Evolutionary conservation across 2,329 filamentous ascomycete species (phyloP), one percentile per base, ranked within the genome.

Genomic region (Penicillium sp.): DNA sequence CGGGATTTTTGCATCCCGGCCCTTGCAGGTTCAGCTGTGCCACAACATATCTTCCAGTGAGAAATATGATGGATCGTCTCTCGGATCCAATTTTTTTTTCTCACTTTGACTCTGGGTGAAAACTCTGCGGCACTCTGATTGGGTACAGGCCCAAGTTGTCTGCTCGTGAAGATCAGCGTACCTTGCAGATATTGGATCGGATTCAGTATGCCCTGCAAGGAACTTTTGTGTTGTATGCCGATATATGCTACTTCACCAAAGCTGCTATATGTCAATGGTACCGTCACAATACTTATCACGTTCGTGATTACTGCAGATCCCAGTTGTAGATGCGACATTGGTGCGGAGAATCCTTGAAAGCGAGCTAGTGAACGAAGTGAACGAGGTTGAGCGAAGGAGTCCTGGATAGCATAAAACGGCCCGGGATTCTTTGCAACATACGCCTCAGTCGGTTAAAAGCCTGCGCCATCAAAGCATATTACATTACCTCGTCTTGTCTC

Each of bases 331-430:
- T 44, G 36, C 44, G 40, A 40, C 57, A 38, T 53, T 49, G 59
- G 55, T 64, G 61, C 61, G 59, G 61, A 60, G 63, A 55, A 64
- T 54, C 19, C 50, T 34, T 23, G 51, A 43, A 31, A 38, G 7
- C 23, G 25, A 51, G 27, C 29, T 13, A 23, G 19, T 34, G 7
- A 38, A 21, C 10, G 11, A 36, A 46, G 21, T 23, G 25, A 21
- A 51, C 2, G 6, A 34, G n/a, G 21, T 15, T 33, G 11, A 21
- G n/a, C n/a, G n/a, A 31, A 46, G 16, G 15, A 11, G 7, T 36
- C 4, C 16, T 49, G 45, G 13, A 33, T 43, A 15, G 43, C 40
- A 40, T 56, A 56, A 56, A 58, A 23, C n/a, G 16, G 36, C n/a
- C 33, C 29, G 16, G 3, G 13, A 8, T 40, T 29, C 2, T 45